A percentile compares a stretch with the other conserved stretches of the same genome.
These are phyloP conservation scores for Candida piceae DNA, from an alignment of 805 yeast genomes.

Conservation along the genomic window DNA sequence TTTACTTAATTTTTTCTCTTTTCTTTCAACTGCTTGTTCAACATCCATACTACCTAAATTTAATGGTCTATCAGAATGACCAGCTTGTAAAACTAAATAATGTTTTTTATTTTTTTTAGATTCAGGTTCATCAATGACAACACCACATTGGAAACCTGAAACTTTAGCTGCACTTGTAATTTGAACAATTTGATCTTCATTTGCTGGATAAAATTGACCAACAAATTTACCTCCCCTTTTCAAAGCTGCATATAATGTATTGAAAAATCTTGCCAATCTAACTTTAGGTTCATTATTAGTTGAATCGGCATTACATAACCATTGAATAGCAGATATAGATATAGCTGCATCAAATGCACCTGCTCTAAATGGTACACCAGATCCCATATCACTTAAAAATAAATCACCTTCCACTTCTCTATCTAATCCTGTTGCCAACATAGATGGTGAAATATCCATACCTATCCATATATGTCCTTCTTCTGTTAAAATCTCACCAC, in stretches of 20 bases:
- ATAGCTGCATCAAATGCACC: slow-evolving; percentile 97
- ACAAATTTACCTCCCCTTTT: slow-evolving; percentile 95
- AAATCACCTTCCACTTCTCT: slow-evolving; percentile 92
- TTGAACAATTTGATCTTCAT: slow-evolving; percentile 76
- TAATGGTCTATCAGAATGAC: slow-evolving; percentile 65
- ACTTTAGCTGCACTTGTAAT: slow-evolving; percentile 83
- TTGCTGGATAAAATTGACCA: slow-evolving; percentile 93
- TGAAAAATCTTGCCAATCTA: slow-evolving; percentile 77
- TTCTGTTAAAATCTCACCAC: slow-evolving; percentile 90
- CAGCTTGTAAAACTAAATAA: slow-evolving; percentile 86
- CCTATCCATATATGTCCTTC: slow-evolving; percentile 96
- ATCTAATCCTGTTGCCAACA: slow-evolving; percentile 92
- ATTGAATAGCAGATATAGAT: slow-evolving; percentile 90
- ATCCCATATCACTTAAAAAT: slow-evolving; percentile 87
- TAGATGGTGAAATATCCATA: slow-evolving; percentile 91
- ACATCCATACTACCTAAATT: slow-evolving; percentile 77
- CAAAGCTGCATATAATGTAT: slow-evolving; percentile 78
- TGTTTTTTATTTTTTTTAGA: slow-evolving; percentile 86
- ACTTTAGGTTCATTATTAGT: slow-evolving; percentile 75
- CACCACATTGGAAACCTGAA: slow-evolving; percentile 95
- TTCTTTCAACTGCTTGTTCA: slow-evolving; percentile 50
- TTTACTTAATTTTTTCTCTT: slow-evolving; percentile 37
- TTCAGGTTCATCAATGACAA: slow-evolving; percentile 91
- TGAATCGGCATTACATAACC: slow-evolving; percentile 96
- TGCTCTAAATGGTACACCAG: slow-evolving; percentile 91